A percentile compares a stretch with the other conserved stretches of the same genome.
Conservation (phyloP, 2,329 filamentous ascomycete genomes). For the Neocatenulostroma microsporum region DNA sequence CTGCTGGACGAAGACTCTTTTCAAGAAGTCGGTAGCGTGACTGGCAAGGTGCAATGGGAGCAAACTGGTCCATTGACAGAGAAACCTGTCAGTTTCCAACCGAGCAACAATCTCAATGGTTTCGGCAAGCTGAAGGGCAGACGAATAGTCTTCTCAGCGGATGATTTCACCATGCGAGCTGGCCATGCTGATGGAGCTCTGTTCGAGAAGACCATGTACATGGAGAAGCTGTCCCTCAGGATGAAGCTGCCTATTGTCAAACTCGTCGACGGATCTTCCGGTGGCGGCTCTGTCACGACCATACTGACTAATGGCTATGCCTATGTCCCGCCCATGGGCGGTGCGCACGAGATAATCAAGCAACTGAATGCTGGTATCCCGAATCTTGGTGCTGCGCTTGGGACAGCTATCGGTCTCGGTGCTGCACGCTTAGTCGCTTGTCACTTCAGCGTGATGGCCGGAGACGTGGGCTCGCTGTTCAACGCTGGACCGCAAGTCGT, state of each 20-base stretch:
- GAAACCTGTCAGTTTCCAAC: slow-evolving; percentile 44
- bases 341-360: slow-evolving; percentile 45
- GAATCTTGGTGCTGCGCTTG: slow-evolving; percentile 55
- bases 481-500: slow-evolving; percentile 59
- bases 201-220: slow-evolving; percentile 49
- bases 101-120: slow-evolving; percentile 56
- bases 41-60: slow-evolving; percentile 53
- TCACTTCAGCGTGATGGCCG: slow-evolving; percentile 60
- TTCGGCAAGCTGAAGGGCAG: slow-evolving; percentile 44
- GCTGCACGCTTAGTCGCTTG: slow-evolving; percentile 54
- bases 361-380: slow-evolving; percentile 58
- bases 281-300: slow-evolving; percentile 55
- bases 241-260: slow-evolving; percentile 55
- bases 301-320: slow-evolving; percentile 48
- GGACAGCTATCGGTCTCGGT: slow-evolving; percentile 56
- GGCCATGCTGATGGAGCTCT: slow-evolving; percentile 57
- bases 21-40: slow-evolving; percentile 53
- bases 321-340: slow-evolving; percentile 52
- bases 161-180: slow-evolving; percentile 56
- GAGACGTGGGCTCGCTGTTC: slow-evolving; percentile 53
- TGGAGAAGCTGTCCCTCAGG: slow-evolving; percentile 54
- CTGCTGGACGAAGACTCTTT: slow-evolving; percentile 52
- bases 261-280: slow-evolving; percentile 56
- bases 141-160: slow-evolving; percentile 53
- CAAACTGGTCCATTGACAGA: slow-evolving; percentile 39